Conservation (phyloP, 2,329 filamentous ascomycete genomes). For the Seiridium unicorne region DNA sequence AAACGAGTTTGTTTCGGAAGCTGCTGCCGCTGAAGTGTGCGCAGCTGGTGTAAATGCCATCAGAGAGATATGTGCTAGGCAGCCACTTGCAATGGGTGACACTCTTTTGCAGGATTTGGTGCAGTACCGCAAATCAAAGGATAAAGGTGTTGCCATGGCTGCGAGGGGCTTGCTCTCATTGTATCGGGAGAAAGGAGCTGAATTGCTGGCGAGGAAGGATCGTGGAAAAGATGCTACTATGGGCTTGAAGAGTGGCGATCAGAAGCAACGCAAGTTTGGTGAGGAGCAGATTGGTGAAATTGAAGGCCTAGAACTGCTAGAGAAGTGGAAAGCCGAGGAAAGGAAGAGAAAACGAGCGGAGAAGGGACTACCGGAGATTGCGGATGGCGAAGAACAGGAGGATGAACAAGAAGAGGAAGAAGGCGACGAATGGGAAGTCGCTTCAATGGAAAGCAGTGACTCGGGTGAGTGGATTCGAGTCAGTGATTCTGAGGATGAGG, state of each 20-base stretch:
- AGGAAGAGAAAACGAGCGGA: conserved; percentile 69
- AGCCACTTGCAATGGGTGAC: conserved; percentile 94
- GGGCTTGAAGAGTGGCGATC: conserved; percentile 71
- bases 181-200: conserved; percentile 87
- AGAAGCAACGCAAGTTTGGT: conserved; percentile 76
- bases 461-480: conserved; percentile 95
- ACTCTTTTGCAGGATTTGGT: conserved; percentile 94
- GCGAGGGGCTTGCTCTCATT: conserved; percentile 87
- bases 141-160: conserved; percentile 99
- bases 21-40: conserved; percentile 84
- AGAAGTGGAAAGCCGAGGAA: conserved; percentile 92
- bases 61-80: conserved; percentile 86
- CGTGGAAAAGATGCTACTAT: conserved; percentile 90
- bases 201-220: conserved; percentile 85
- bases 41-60: conserved; percentile 93
- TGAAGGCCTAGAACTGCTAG: conserved; percentile 87
- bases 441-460: conserved; percentile 59
- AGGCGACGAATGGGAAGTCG: conserved; percentile 61
- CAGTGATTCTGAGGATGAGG: conserved; percentile 78
- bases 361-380: conserved; percentile 63
- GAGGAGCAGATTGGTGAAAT: conserved; percentile 80
- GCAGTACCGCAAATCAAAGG: conserved; percentile 94
- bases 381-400: conserved; percentile 58
- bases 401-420: conserved; percentile 55
- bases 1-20: conserved; percentile 97